phyloP scores from a whole-genome alignment of 2,329 filamentous ascomycete genomes.

The Madurella mycetomatis region DNA sequence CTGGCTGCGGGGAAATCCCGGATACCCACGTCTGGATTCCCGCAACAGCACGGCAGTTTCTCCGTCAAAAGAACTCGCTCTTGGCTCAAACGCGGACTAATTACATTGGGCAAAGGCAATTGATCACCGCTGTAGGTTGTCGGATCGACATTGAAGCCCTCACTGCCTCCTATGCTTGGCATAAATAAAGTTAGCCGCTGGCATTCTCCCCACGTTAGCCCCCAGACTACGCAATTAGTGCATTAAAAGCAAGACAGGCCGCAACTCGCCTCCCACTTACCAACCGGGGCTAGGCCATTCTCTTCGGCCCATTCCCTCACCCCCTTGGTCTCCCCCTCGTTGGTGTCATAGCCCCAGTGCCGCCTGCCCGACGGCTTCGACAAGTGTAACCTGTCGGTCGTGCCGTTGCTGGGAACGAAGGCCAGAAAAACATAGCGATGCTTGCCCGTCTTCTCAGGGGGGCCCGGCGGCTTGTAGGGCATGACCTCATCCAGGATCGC shows the following conservation, averaged over 20 bases:
- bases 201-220: slow-evolving; percentile 5
- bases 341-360: slow-evolving; percentile 37
- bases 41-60: too few relatives aligned
- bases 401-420: slow-evolving; percentile 38
- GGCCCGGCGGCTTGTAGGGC: slow-evolving; percentile 39
- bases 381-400: slow-evolving; percentile 32
- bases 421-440: slow-evolving; percentile 42
- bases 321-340: slow-evolving; percentile 25
- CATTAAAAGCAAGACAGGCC: background rate
- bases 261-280: slow-evolving; percentile 28
- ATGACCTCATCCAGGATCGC: slow-evolving; percentile 34
- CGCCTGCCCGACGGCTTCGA: slow-evolving; percentile 35
- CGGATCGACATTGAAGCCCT: slow-evolving; percentile 5
- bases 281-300: slow-evolving; percentile 39
- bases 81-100: too few relatives aligned
- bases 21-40: too few relatives aligned
- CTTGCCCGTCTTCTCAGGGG: slow-evolving; percentile 39
- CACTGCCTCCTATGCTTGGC: slow-evolving; percentile 37
- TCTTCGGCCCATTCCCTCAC: slow-evolving; percentile 38
- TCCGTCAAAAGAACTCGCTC: too few relatives aligned
- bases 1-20: too few relatives aligned
- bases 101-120: too few relatives aligned
- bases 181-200: slow-evolving; percentile 41
- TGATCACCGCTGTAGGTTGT: too few relatives aligned
- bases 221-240: background rate